Base-by-base conservation (phyloP, 1,284 basidiomycete genomes). In the Cryptococcus deneoformans region DNA sequence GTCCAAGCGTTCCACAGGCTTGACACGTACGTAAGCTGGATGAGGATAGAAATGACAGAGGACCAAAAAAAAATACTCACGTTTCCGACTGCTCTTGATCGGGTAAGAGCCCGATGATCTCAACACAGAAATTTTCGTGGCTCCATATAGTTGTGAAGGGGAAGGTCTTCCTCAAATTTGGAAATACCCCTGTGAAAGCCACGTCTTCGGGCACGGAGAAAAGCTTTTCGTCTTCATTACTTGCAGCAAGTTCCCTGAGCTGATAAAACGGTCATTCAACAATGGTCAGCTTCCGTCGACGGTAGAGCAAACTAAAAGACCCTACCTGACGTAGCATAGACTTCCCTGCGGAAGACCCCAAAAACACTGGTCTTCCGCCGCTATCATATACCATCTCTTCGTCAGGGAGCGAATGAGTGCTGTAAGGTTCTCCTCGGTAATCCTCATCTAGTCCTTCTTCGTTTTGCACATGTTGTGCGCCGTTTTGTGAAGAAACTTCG, bases 121-220 rank as follows among this genome's bases (percentile, higher is more conserved):
- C 77, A 14, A 65, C 73, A 12, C 68, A 69, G 52, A 77, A 78
- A 54, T 76, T 76, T 52, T 78, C 77, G 53, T 77, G 76, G 57
- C 72, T 75, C 77, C 77, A 78, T 48, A 78, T 78, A 2, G 77
- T 78, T 5, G 77, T 77, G 60, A 78, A 78, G 2, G 77, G 77
- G 55, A 75, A 78, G 5, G 75, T 77, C 63, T 78, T 77, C 42
- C 75, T 64, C 24, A 69, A 60, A 47, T 74, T 73, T 0, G 75
- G 72, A 51, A 78, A 76, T 45, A 73, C 72, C 4, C 76, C 76
- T 6, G 70, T 72, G 55, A 73, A 77, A 0, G 73, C 75, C 0
- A 67, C 61, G 34, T 77, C 73, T 47, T 78, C 75, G 1, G 75
- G 71, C 2, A 77, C 63, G 1, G 58, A 58, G 48, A 72, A 52